Evolutionary conservation across 495 filamentous ascomycete genomes (phyloP).

Genomic region (Penicillium argentinense): DNA sequence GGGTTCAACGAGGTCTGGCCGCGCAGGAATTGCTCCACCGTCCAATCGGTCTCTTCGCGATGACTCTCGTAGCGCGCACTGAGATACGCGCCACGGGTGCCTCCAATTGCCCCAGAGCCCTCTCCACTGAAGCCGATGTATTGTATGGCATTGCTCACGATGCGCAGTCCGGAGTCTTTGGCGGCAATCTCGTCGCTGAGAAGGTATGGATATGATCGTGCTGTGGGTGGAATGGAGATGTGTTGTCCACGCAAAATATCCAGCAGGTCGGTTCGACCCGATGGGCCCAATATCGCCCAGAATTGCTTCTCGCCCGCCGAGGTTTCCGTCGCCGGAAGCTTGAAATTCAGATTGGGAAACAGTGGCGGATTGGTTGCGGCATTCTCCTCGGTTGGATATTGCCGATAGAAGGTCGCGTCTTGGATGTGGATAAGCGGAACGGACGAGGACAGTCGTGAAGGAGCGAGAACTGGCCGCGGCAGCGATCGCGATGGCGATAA

Average conservation of each 20-base stretch:
- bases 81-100: constrained; percentile 71
- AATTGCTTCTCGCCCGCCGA: constrained; percentile 38
- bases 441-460: constrained; percentile 13
- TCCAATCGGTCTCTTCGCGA: constrained; percentile 84
- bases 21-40: constrained; percentile 72
- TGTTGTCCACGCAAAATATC: constrained; percentile 72
- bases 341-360: constrained; percentile 66
- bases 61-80: constrained; percentile 91
- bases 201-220: constrained; percentile 75
- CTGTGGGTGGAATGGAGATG: constrained; percentile 67
- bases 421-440: constrained; percentile 68
- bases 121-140: constrained; percentile 79
- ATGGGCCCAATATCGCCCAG: constrained; percentile 74
- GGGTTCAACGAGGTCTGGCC: constrained; percentile 79
- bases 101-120: constrained; percentile 54
- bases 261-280: constrained; percentile 74
- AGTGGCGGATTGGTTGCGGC: constrained; percentile 53
- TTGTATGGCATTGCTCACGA: constrained; percentile 64
- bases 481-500: no score
- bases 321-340: constrained; percentile 51
- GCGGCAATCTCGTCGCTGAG: constrained; percentile 57
- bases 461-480: constrained; percentile 1
- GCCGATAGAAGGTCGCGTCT: constrained; percentile 78
- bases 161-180: constrained; percentile 54
- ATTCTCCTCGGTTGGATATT: constrained; percentile 60